Evolutionary conservation across 331 rosid species (phyloP), one percentile per base, ranked within the genome.

Genomic region (Prunus yedoensis): DNA sequence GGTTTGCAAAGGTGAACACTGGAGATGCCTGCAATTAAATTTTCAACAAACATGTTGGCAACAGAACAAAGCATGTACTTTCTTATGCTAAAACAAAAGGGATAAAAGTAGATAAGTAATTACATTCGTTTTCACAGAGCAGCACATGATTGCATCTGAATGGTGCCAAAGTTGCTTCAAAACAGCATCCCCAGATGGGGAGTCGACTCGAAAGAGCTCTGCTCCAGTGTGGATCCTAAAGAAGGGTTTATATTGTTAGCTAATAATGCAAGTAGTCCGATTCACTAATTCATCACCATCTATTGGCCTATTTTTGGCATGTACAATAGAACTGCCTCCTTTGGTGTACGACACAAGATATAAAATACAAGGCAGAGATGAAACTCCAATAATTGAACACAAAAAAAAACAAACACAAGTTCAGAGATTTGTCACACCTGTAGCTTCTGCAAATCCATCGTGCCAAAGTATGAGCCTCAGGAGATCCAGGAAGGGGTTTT

Each of bases 161-260:
- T 95, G 98, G 75, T 83, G 85, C 99, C 99, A 95, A 18, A 95
- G 96, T 80, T 86, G 94, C 83, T 92, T 95, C 89, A 95, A 81
- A 76, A 92, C 76, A 60, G 91, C 91, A 70, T 92, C 97, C 10
- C 89, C 85, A 7, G 97, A 80, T 8, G 81, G 78, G 45, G 89
- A 84, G 27, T 89, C 96, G 0, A 51, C 73, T 6, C 78, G 80
- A 67, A 95, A 86, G 41, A 95, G 86, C 51, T 95, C 99, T 35
- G 83, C 82, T 56, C 97, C 93, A 5, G 89, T 83, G 81, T 95
- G 94, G 53, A 88, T 75, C 88, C 99, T 95, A 69, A 69, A 52
- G 53, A 10, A 27, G 20, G 70, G 6, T 38, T 35, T 16, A 61
- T 68, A 18, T 47, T 28, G 28, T 62, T 28, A 25, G 68, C 49